Base-by-base conservation (phyloP, 495 filamentous ascomycete species). In the Aspergillus ostianus region DNA sequence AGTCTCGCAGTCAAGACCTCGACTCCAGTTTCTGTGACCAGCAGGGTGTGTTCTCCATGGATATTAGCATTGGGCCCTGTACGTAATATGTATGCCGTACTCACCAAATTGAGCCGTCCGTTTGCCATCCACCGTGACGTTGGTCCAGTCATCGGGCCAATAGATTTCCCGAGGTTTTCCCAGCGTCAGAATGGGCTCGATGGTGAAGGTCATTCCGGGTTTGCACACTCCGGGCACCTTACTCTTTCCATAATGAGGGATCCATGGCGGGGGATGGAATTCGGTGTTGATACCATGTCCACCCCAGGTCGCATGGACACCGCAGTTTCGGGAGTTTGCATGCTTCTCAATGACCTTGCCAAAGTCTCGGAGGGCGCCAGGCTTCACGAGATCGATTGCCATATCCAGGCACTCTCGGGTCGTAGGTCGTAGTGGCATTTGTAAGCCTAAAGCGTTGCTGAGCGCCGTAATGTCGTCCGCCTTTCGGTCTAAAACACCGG, bases 1-100 rank as follows among this genome's bases (percentile, higher is more conserved):
- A 80, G 71, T 63, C 91, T 80, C 41, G 91, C 92, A 2, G 92
- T 96, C 70, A 96, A 72, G 46, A 96, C 77, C 75, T 96, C 92
- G n/a, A 93, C 89, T 1, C 92, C 92, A 51, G 85, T 85, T 66
- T 91, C 90, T 0, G 92, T 96, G 1, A 96, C 91, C 6, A 96
- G 73, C 26, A 93, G 79, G 0, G 92, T 96, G 70, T 96, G 92
- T 67, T 96, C 90, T 68, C 47, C n/a, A 49, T 4, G n/a, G 12
- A 60, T 60, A 41, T 60, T 55, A 60, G 57, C 32, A 17, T 53
- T 47, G 56, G 23, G 20, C 36, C 27, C n/a, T n/a, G 49, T 44
- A 51, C 4, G 56, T 19, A 41, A 57, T 29, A 57, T 46, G 21
- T 18, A 45, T 54, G 36, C 18, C 56, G 30, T 58, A 63, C 65